Conservation (phyloP, 2,329 filamentous ascomycete species). For the Eutypa lata region DNA sequence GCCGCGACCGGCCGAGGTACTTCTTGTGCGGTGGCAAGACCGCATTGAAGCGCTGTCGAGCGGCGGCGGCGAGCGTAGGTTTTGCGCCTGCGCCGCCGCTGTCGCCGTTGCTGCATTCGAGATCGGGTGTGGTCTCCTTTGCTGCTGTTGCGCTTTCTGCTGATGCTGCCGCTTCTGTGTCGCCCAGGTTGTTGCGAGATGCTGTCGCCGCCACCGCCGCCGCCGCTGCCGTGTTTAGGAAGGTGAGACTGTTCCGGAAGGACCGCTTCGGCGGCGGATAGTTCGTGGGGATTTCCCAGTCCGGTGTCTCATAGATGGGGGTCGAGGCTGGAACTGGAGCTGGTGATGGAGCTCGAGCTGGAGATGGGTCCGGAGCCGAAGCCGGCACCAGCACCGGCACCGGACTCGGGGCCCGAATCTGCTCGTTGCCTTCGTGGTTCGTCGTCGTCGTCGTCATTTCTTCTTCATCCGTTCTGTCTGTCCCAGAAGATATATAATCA, state of each 20-base stretch:
- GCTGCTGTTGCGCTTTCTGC: not conserved
- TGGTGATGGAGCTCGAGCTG: not conserved
- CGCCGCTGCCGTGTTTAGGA: not conserved
- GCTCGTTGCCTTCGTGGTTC: too few relatives aligned
- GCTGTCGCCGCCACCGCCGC: not conserved
- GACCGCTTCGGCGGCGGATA: slow-evolving; percentile 4
- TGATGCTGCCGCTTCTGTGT: not conserved
- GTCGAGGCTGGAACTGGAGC: not conserved
- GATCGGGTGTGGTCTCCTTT: not conserved
- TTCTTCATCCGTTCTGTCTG: too few relatives aligned
- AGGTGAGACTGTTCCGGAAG: slow-evolving; percentile 3
- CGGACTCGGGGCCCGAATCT: too few relatives aligned
- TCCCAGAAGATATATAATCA: too few relatives aligned
- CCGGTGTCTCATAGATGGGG: slow-evolving; percentile 7
- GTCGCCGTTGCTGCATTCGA: not conserved
- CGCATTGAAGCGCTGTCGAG: slow-evolving; percentile 16
- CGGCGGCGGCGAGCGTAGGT: slow-evolving; percentile 4
- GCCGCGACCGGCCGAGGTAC: slow-evolving; percentile 22
- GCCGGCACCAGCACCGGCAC: too few relatives aligned
- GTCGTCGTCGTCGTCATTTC: too few relatives aligned
- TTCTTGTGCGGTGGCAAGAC: slow-evolving; percentile 20
- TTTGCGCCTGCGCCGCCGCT: not conserved
- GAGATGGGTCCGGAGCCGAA: too few relatives aligned
- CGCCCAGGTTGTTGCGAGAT: not conserved
- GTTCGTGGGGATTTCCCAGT: slow-evolving; percentile 9